A percentile compares a stretch with the other conserved stretches of the same genome.
Conservation (phyloP, 345 rosid genomes). For the Sisymbrium altissimum region DNA sequence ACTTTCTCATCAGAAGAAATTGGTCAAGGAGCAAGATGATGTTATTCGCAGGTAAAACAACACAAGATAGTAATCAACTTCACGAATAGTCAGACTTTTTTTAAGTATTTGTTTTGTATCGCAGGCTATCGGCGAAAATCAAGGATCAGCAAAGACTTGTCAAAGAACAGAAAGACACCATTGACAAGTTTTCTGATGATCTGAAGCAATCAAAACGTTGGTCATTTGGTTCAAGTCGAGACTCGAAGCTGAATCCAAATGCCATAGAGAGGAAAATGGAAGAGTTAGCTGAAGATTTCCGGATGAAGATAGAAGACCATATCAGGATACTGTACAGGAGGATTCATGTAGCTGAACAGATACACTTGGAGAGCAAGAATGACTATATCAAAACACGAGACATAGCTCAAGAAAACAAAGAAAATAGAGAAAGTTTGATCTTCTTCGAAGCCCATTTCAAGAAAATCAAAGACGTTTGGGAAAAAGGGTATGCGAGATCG, state of each 20-base stretch:
- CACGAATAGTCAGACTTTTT: not conserved
- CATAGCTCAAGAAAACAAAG: slow-evolving; percentile 32
- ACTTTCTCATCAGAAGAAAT: slow-evolving; percentile 40
- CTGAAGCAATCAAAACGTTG: slow-evolving; percentile 29
- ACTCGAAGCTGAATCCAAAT: slow-evolving; percentile 30
- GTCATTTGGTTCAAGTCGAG: slow-evolving; percentile 40
- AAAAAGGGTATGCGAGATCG: slow-evolving; percentile 34
- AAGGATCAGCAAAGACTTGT: slow-evolving; percentile 40
- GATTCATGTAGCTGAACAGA: slow-evolving; percentile 66
- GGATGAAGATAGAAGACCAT: slow-evolving; percentile 59
- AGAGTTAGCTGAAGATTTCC: slow-evolving; percentile 57
- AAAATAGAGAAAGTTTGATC: slow-evolving; percentile 2
- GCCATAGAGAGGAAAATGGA: slow-evolving; percentile 59
- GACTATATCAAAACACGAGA: slow-evolving; percentile 36
- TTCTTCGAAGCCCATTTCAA: slow-evolving; percentile 27
- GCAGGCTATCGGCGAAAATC: slow-evolving; percentile 32
- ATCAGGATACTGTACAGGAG: slow-evolving; percentile 58
- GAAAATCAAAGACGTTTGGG: slow-evolving; percentile 33
- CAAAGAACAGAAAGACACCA: slow-evolving; percentile 39
- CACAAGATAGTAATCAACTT: not conserved
- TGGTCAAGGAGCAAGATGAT: slow-evolving; percentile 37
- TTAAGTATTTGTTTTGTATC: not conserved
- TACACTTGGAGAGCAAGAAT: slow-evolving; percentile 59
- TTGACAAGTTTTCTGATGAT: slow-evolving; percentile 41
- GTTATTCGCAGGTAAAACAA: slow-evolving; percentile 7